Evolutionary conservation across 306 rosid species (phyloP), one percentile per base, ranked within the genome.

Genomic region (Acacia melanoxylon): DNA sequence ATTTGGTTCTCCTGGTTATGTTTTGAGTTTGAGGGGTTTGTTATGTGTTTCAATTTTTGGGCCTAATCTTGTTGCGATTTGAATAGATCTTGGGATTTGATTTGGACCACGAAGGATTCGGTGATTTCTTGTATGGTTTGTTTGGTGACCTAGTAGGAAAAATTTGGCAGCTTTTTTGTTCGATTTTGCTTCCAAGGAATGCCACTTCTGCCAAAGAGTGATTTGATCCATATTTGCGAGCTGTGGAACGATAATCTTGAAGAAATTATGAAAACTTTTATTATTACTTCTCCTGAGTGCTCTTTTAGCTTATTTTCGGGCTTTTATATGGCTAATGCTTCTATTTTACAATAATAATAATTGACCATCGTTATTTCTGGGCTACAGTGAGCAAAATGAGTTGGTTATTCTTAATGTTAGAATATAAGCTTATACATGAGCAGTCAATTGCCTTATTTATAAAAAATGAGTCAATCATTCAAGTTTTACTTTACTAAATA

Each of bases 181-280:
- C 1, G 22, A 78, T 67, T 78, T 48, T 40, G 52, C 8, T 49
- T 6, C 2, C 59, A 73, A 78, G 80, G 79, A 58, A 86, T 86
- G 90, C 76, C 77, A 83, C 86, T 85, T 41, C 33, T 80, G 27
- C 81, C 88, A 6, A 82, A 85, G 69, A 72, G 63, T 80, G 90
- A 82, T 68, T 81, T 86, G 37, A 84, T 88, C 76, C 82, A 78
- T 68, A 88, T 88, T 70, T 89, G 91, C 31, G 89, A 88, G 84
- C 89, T 88, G 15, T 88, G 91, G 91, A 74, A 29, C 77, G 83
- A 82, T 52, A 88, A 88, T 69, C 84, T 88, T 8, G 91, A 86
- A 56, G 83, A 54, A 16, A 46, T 72, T 74, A 72, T 77, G 45
- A 68, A 76, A 65, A 65, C 80, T 51, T 76, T 22, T 69, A 51